Conservation (phyloP, 1,284 basidiomycete species). For the Trichosporon sp. region DNA sequence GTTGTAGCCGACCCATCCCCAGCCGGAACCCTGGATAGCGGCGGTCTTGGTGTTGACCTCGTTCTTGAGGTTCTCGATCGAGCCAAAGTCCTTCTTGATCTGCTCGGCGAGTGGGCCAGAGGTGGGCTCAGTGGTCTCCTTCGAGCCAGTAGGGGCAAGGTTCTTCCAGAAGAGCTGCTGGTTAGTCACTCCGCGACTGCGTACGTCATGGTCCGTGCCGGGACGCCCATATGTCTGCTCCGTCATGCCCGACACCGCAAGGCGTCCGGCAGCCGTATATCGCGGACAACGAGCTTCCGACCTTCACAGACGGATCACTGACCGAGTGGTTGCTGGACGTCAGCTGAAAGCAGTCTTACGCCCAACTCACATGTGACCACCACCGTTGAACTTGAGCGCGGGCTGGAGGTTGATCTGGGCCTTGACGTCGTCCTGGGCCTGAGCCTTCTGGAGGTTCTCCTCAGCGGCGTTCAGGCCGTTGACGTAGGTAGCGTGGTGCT, state of each 20-base stretch:
- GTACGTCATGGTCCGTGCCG: not conserved
- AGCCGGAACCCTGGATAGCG: slow-evolving; percentile 92
- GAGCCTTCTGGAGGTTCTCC: slow-evolving; percentile 61
- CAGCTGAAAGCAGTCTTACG: not conserved
- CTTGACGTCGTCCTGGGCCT: slow-evolving; percentile 58
- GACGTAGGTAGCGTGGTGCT: slow-evolving; percentile 93
- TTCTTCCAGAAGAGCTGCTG: slow-evolving; percentile 97
- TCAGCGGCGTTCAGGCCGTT: slow-evolving; percentile 88
- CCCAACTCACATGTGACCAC: slow-evolving; percentile 56
- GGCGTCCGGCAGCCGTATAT: no score
- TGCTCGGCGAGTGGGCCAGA: slow-evolving; percentile 73
- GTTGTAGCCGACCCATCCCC: slow-evolving; percentile 93
- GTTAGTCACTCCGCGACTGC: slow-evolving; percentile 1
- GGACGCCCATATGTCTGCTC: not conserved
- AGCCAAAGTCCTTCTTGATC: slow-evolving; percentile 78
- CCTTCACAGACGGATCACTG: slow-evolving; percentile 7
- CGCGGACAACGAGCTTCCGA: not conserved
- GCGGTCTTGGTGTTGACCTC: slow-evolving; percentile 83
- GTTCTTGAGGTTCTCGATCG: slow-evolving; percentile 66
- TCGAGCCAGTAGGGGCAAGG: slow-evolving; percentile 62
- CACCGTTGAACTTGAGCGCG: slow-evolving; percentile 86
- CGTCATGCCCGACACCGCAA: no score
- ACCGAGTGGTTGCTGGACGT: slow-evolving; percentile 42
- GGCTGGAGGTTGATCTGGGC: slow-evolving; percentile 78
- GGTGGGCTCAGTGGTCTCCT: slow-evolving; percentile 58